Evolutionary conservation across 768 basidiomycete genomes (phyloP), one percentile per base, ranked within the genome.

Genomic region (Lentinula boryana): DNA sequence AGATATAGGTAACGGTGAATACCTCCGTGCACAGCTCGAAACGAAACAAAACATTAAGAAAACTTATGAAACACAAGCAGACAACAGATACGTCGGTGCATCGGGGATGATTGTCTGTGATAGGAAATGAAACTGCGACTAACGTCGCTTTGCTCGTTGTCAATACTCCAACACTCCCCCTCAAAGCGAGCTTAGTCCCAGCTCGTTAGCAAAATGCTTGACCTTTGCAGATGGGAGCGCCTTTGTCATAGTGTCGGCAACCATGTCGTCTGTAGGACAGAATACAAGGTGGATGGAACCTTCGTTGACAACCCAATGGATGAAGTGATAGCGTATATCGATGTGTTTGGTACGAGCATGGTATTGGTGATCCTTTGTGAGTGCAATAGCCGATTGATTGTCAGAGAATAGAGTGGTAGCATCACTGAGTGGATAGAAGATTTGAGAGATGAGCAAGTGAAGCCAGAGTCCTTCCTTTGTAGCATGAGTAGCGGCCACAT

Each of bases 261-360:
- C 32, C 64, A 70, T 74, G n/a, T 64, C 52, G 61, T 74, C 36
- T 6, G 65, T 65, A 27, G 66, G 51, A 40, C 62, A 61, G 51
- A 65, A 46, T 55, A 18, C 10, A 13, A 67, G 32, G 7, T 4
- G 6, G 44, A 66, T 21, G 1, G 8, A n/a, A 21, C 56, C 61
- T 1, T 60, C 23, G 15, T 62, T 64, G 38, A 76, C 61, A 18
- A 31, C n/a, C 31, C 70, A 60, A 1, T 71, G 68, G 23, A 73
- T 64, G 51, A 67, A 73, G 60, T 76, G 75, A 53, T 69, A 68
- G 1, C 64, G 67, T n/a, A 75, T 67, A 44, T 71, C 67, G 59
- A 77, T 77, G 65, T 77, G 77, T 61, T 76, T 75, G 6, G 72
- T 63, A 18, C 72, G 59, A 15, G 66, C 60, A 62, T 76, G 74